Percentiles rank a stretch among this genome's conserved stretches.
phyloP scores from a whole-genome alignment of 108 stramenopile genomes.

The Thalassiosira profunda region DNA sequence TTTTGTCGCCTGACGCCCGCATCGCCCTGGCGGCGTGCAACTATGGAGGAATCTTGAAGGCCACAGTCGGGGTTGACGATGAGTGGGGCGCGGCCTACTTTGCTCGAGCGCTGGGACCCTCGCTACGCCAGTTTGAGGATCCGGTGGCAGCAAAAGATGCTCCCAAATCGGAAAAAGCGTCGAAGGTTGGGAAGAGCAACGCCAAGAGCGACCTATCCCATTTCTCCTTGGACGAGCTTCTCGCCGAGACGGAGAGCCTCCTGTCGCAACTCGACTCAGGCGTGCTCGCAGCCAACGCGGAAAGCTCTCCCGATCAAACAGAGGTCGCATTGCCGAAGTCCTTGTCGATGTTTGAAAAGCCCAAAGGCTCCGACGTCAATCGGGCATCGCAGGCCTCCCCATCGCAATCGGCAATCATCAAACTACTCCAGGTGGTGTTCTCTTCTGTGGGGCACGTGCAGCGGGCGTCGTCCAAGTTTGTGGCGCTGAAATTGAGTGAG shows the following conservation, averaged over 20 bases:
- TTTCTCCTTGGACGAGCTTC: constrained; percentile 42
- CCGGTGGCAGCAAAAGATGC: constrained; percentile 1
- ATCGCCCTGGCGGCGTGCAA: constrained; percentile 81
- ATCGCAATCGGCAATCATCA: constrained; percentile 66
- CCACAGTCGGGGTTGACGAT: constrained; percentile 82
- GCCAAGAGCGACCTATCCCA: background rate
- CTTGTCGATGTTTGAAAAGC: no score
- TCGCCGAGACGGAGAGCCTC: constrained; percentile 43
- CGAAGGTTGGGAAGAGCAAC: background rate
- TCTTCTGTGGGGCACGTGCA: constrained; percentile 91
- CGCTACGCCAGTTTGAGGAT: constrained; percentile 26
- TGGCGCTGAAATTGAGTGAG: constrained; percentile 90
- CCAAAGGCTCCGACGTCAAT: no score
- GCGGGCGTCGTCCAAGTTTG: constrained; percentile 85
- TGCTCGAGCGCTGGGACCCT: constrained; percentile 55
- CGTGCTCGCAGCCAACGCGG: constrained; percentile 28
- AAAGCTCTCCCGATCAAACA: background rate
- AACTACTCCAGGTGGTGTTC: constrained; percentile 89
- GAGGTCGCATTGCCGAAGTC: no score
- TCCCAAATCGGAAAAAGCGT: background rate
- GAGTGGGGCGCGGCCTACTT: constrained; percentile 75
- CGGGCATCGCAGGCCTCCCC: constrained; percentile 39
- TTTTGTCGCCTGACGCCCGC: constrained; percentile 87
- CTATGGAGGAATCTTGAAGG: constrained; percentile 75
- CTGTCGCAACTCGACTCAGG: constrained; percentile 63